Base-by-base conservation (phyloP, 1,284 basidiomycete genomes). In the Ceratobasidium sp. region DNA sequence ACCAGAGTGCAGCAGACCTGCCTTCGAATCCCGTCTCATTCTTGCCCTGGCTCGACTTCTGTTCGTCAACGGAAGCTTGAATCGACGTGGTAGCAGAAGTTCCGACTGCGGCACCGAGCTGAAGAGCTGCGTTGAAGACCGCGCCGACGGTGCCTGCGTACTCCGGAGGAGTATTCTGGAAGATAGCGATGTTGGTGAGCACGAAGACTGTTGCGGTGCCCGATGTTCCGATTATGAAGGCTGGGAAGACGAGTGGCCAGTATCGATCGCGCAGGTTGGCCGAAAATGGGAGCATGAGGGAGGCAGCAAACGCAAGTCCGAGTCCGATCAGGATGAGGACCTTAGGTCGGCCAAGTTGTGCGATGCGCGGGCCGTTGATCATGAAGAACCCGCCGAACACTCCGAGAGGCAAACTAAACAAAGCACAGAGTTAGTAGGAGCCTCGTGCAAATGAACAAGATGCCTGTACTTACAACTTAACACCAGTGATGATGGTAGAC, bases 241-340 rank as follows among this genome's bases (percentile, higher is more conserved):
- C 87, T 22, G 88, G 87, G 78, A 89, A 85, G 62, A 84, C 81
- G 76, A 82, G 82, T 0, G 79, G 76, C 85, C 85, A 88, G 79
- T 88, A 88, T 24, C 82, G 79, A 14, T 84, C 82, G 0, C 80
- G 71, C 14, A 48, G 45, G 65, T 86, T 83, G 0, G 83, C 84
- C 9, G 60, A 31, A 62, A 85, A 80, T 1, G 85, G 84, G 50
- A 88, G 79, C 15, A 88, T 80, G 44, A 83, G 73, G 1, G 84
- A 86, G 27, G 85, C 83, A 36, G 83, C 74, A 47, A 85, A 79
- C 48, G 82, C 77, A 75, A 86, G 75, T 31, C 77, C 77, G 45
- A 85, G 82, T 6, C 84, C 87, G 50, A 78, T 75, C 19, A 87
- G 79, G 75, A 87, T 84, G 62, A 87, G 80, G 81, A 83, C 85